Evolutionary conservation across 306 rosid species (phyloP).

Genomic region (Quillaja saponaria): DNA sequence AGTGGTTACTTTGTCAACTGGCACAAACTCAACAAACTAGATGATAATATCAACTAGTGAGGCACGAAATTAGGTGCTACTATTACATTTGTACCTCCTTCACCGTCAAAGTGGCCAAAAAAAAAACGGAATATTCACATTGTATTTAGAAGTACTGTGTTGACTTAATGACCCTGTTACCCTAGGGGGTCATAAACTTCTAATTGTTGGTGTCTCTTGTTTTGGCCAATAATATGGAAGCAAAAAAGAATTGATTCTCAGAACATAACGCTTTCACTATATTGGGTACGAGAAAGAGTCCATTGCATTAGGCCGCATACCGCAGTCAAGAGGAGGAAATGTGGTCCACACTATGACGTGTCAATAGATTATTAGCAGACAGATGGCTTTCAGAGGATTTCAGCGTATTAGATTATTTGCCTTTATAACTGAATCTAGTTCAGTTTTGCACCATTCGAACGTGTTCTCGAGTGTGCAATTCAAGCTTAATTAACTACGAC

Average conservation of each 20-base stretch:
- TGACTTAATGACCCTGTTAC: not conserved
- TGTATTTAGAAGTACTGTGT: not conserved
- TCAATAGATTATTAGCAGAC: conserved; percentile 23
- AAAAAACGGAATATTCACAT: not conserved
- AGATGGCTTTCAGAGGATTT: not conserved
- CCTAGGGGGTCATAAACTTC: too few species aligned
- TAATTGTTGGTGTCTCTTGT: not conserved
- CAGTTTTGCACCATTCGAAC: conserved; percentile 17
- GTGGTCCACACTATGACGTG: conserved; percentile 26
- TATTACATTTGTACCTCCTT: too few species aligned
- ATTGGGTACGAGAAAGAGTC: conserved; percentile 15
- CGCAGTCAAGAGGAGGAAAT: not conserved
- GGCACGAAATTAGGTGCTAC: too few species aligned
- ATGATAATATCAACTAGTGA: too few species aligned
- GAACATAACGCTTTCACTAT: too few species aligned
- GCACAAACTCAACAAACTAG: too few species aligned
- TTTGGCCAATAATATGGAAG: too few species aligned
- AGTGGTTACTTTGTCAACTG: too few species aligned
- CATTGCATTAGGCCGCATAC: conserved; percentile 17
- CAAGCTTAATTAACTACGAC: too few species aligned
- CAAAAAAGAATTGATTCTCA: too few species aligned
- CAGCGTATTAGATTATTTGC: conserved; percentile 11
- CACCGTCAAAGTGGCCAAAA: too few species aligned
- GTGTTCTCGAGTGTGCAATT: too few species aligned
- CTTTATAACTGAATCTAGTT: conserved; percentile 25